Percentiles rank a stretch among this genome's conserved stretches.
phyloP scores from a whole-genome alignment of 2,329 filamentous ascomycete genomes.

The Cordyceps tenuipes region DNA sequence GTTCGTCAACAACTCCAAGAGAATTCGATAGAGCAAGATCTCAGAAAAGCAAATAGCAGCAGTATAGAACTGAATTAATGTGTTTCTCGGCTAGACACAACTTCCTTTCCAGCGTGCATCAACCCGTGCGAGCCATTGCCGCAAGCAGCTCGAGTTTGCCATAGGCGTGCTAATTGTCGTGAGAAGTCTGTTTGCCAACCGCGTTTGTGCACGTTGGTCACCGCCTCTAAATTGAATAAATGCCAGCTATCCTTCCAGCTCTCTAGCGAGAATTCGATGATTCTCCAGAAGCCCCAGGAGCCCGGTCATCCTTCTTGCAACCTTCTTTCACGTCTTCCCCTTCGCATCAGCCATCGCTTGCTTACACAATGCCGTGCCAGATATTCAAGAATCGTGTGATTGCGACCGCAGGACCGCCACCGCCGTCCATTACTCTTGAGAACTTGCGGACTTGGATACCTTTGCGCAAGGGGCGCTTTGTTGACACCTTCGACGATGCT shows the following conservation, averaged over 20 bases:
- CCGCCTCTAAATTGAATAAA: not conserved
- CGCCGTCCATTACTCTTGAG: slow-evolving; percentile 36
- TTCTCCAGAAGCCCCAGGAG: too few relatives aligned
- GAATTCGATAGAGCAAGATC: slow-evolving; percentile 33
- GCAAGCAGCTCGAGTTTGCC: too few relatives aligned
- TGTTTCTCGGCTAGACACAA: too few relatives aligned
- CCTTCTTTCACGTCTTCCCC: not conserved
- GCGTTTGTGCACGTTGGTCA: not conserved
- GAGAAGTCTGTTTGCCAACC: not conserved
- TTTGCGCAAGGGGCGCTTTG: slow-evolving; percentile 52
- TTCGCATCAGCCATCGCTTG: not conserved
- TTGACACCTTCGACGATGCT: slow-evolving; percentile 37
- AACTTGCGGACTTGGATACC: slow-evolving; percentile 60
- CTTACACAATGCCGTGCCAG: slow-evolving; percentile 22
- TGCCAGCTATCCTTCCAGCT: not conserved
- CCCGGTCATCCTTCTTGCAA: not conserved
- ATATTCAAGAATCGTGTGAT: slow-evolving; percentile 48
- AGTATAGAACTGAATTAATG: not conserved
- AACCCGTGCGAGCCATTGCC: not conserved
- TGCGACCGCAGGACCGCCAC: slow-evolving; percentile 50
- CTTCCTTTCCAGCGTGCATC: not conserved
- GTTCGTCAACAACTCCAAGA: slow-evolving; percentile 71
- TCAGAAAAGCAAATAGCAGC: not conserved
- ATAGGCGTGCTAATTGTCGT: not conserved
- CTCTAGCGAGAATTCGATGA: not conserved